Conservation (phyloP, 108 stramenopile species). For the Thalassiosira profunda region DNA sequence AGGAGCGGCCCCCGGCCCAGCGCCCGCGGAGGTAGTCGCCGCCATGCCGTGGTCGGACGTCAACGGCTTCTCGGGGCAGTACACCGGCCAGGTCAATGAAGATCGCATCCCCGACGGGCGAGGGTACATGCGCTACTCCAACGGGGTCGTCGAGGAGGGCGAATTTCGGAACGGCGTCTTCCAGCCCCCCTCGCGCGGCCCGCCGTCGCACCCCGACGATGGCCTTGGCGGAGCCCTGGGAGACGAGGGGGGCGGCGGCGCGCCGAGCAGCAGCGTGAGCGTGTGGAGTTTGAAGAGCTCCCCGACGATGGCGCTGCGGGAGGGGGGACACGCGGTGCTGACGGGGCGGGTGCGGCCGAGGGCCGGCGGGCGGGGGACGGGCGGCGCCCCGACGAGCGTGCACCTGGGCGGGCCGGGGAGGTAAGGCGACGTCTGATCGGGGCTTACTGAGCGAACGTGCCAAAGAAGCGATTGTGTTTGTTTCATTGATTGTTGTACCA, state of each 20-base stretch:
- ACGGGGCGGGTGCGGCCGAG: neutral
- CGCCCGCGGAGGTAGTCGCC: constrained; percentile 11
- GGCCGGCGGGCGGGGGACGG: neutral
- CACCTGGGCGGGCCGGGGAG: neutral
- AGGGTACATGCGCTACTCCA: constrained; percentile 41
- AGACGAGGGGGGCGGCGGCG: neutral
- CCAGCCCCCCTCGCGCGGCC: constrained; percentile 12
- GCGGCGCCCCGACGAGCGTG: neutral
- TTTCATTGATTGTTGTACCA: no score
- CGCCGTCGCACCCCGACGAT: neutral
- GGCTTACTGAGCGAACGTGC: no score
- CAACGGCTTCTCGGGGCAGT: constrained; percentile 43
- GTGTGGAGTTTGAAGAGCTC: constrained; percentile 45
- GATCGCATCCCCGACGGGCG: constrained; percentile 32
- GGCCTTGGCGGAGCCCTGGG: no score
- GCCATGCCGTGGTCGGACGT: constrained; percentile 48
- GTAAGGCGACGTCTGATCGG: no score
- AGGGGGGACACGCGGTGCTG: neutral
- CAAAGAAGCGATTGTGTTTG: no score
- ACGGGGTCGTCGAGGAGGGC: constrained; percentile 45
- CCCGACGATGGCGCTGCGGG: constrained; percentile 20
- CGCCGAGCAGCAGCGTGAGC: constrained; percentile 30
- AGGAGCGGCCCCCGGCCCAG: no score
- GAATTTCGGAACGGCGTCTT: constrained; percentile 45
- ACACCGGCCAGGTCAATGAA: constrained; percentile 35